Conservation (phyloP, 164 flowering plant genomes). For the Chloranthus sessilifolius region DNA sequence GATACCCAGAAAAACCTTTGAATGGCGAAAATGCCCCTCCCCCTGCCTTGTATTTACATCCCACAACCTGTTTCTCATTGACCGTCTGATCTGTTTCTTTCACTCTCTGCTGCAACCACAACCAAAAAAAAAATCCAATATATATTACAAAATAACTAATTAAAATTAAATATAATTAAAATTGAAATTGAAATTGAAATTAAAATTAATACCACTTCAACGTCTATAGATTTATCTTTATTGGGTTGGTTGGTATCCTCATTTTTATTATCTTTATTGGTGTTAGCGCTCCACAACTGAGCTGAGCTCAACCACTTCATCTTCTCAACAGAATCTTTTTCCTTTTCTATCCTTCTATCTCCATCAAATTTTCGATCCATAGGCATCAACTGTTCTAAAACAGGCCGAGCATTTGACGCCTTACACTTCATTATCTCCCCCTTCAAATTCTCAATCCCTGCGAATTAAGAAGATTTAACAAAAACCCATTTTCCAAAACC, state of each 20-base stretch:
- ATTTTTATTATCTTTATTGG: conserved; percentile 10
- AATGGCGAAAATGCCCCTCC: conserved; percentile 37
- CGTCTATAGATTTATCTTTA: conserved; percentile 3
- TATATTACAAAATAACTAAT: neutral
- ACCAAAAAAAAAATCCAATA: neutral
- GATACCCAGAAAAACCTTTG: conserved; percentile 18
- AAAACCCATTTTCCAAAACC: neutral
- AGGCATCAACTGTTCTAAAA: conserved; percentile 58
- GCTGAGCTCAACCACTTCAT: conserved; percentile 75
- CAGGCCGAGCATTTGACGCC: conserved; percentile 28
- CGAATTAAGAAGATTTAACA: conserved; percentile 4
- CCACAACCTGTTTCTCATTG: conserved; percentile 9
- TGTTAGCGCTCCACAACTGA: conserved; percentile 52
- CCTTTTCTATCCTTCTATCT: conserved; percentile 10
- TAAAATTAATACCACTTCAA: conserved; percentile 6
- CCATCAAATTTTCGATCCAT: conserved; percentile 22
- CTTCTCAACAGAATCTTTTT: conserved; percentile 41
- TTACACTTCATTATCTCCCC: conserved; percentile 17
- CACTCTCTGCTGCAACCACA: neutral
- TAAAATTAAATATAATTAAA: neutral
- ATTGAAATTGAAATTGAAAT: neutral
- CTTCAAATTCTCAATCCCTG: conserved; percentile 19
- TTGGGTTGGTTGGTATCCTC: neutral
- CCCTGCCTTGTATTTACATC: conserved; percentile 17
- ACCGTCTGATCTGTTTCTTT: conserved; percentile 2